Percentiles rank a stretch among this genome's conserved stretches.
These are phyloP conservation scores for Yamadazyma scolyti DNA, from an alignment of 805 yeast species.

Conservation along the genomic window DNA sequence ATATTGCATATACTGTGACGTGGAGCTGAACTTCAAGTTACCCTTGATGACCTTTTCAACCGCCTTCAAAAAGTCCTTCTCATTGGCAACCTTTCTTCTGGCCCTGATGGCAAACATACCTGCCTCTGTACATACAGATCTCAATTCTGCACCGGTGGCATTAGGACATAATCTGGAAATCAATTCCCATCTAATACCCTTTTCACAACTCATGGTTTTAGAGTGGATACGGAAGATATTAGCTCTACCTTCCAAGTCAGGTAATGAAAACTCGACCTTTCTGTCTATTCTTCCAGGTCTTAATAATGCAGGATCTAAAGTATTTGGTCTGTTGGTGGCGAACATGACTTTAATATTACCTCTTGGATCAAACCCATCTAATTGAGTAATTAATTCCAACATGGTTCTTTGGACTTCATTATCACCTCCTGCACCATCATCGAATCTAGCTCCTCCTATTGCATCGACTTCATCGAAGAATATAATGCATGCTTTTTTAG, in stretches of 20 bases:
- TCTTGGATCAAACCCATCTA: constrained; percentile 98
- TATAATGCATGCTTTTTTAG: constrained; percentile 96
- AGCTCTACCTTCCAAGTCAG: constrained; percentile 97
- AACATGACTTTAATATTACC: constrained; percentile 99
- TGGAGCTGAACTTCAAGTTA: constrained; percentile 93
- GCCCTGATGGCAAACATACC: constrained; percentile 99
- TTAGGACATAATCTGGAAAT: constrained; percentile 97
- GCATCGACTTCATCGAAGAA: constrained; percentile 99
- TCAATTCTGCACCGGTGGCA: constrained; percentile 96
- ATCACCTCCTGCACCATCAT: constrained; percentile 99
- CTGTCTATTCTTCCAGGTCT: constrained; percentile 99
- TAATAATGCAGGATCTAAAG: constrained; percentile 93
- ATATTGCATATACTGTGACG: constrained; percentile 98
- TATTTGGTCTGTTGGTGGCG: constrained; percentile 98
- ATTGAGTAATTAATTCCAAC: constrained; percentile 95
- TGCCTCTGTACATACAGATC: constrained; percentile 98
- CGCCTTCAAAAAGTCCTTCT: constrained; percentile 95
- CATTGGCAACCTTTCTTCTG: constrained; percentile 96
- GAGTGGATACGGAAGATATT: constrained; percentile 96
- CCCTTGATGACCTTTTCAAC: constrained; percentile 99
- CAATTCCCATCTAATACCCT: constrained; percentile 97
- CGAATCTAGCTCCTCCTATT: constrained; percentile 99
- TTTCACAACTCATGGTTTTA: constrained; percentile 95
- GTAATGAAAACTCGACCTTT: constrained; percentile 94
- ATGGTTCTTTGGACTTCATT: constrained; percentile 98